Conservation (phyloP, 2,329 filamentous ascomycete genomes). For the Cadophora malorum region DNA sequence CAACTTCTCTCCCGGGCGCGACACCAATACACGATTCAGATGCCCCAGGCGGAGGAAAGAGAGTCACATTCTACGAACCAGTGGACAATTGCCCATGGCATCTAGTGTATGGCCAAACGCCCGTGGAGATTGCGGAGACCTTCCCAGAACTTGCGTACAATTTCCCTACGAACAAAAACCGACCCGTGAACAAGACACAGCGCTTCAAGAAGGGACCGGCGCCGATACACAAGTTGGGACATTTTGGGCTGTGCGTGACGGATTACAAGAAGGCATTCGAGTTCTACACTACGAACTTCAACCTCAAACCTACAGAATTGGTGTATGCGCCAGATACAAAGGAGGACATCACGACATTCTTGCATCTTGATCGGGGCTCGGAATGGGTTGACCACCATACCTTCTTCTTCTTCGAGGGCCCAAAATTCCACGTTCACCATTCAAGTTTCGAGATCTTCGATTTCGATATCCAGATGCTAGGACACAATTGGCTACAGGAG, state of each 20-base stretch:
- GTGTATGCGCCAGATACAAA: slow-evolving; percentile 33
- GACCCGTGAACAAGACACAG: slow-evolving; percentile 55
- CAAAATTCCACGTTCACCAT: slow-evolving; percentile 57
- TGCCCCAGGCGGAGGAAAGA: slow-evolving; percentile 59
- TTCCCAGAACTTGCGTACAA: slow-evolving; percentile 54
- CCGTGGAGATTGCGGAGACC: slow-evolving; percentile 47
- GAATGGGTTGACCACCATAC: slow-evolving; percentile 60
- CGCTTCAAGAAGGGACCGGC: slow-evolving; percentile 58
- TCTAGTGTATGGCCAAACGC: slow-evolving; percentile 60
- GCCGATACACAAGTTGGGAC: slow-evolving; percentile 59
- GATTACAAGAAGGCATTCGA: slow-evolving; percentile 55
- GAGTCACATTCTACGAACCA: slow-evolving; percentile 57
- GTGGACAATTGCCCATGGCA: slow-evolving; percentile 64
- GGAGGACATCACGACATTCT: slow-evolving; percentile 55
- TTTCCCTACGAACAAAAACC: slow-evolving; percentile 56
- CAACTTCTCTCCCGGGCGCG: slow-evolving; percentile 55
- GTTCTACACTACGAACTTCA: slow-evolving; percentile 59
- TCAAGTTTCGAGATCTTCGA: slow-evolving; percentile 74
- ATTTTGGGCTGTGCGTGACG: slow-evolving; percentile 61
- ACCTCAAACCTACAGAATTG: slow-evolving; percentile 56
- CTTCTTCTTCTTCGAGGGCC: slow-evolving; percentile 55
- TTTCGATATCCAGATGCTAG: slow-evolving; percentile 72
- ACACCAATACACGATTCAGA: slow-evolving; percentile 57
- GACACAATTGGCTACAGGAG: slow-evolving; percentile 70
- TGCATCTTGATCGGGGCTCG: slow-evolving; percentile 59